Conservation (phyloP, 108 stramenopile species). For the Cylindrotheca fusiformis region DNA sequence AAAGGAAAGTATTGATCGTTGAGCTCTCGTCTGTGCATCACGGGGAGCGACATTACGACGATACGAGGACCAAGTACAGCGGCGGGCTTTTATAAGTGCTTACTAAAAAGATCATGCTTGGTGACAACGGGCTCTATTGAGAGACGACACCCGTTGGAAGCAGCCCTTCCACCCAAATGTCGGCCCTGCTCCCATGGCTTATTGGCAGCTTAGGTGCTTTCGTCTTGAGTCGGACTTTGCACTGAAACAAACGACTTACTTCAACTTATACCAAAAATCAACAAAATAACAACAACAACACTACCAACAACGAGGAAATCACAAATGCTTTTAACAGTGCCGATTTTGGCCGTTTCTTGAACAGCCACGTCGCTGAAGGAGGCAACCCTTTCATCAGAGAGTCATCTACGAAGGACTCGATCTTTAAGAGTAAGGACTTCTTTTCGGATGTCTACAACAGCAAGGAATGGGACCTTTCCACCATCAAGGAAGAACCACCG, state of each 20-base stretch:
- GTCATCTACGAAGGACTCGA: constrained; percentile 14
- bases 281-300: not conserved
- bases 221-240: not conserved
- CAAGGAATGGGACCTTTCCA: constrained; percentile 13
- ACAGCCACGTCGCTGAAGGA: constrained; percentile 7
- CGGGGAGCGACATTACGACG: not conserved
- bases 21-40: not conserved
- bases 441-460: constrained; percentile 15
- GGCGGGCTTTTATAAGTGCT: not conserved
- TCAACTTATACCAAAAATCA: not conserved
- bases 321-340: constrained; percentile 9
- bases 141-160: not conserved
- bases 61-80: not conserved
- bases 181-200: not conserved
- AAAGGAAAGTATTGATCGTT: not conserved
- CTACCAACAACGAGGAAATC: not conserved
- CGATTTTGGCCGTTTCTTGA: constrained; percentile 24
- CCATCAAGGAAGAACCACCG: not conserved
- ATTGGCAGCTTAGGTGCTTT: not conserved
- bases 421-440: constrained; percentile 31
- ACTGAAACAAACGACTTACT: constrained; percentile 1
- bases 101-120: not conserved
- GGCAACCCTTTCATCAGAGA: not conserved
- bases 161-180: not conserved
- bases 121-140: not conserved